A percentile compares a stretch with the other conserved stretches of the same genome.
phyloP scores from a whole-genome alignment of 495 filamentous ascomycete species.

The Venustampulla echinocandica region DNA sequence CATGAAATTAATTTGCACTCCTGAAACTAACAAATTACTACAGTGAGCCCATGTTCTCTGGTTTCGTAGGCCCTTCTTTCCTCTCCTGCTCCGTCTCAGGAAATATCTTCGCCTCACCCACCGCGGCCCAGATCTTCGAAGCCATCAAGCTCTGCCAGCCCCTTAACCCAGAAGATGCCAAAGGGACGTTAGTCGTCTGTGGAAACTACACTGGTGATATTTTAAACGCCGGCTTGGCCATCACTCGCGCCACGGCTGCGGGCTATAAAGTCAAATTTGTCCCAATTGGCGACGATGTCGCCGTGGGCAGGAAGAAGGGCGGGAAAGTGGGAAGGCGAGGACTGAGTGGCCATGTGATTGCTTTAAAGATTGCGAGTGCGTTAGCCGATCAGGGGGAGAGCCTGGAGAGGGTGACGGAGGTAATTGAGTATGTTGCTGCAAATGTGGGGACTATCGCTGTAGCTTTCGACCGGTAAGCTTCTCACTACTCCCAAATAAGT shows the following conservation, averaged over 20 bases:
- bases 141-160: slow-evolving; percentile 37
- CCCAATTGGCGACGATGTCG: slow-evolving; percentile 53
- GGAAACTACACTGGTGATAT: slow-evolving; percentile 60
- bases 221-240: slow-evolving; percentile 53
- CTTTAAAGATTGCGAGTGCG: slow-evolving; percentile 18
- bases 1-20: too few relatives aligned
- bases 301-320: slow-evolving; percentile 45
- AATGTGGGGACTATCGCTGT: slow-evolving; percentile 20
- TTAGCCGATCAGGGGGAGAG: slow-evolving; percentile 17
- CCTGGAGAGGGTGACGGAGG: slow-evolving; percentile 11
- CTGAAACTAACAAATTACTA: background rate
- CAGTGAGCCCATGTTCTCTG: slow-evolving; percentile 53
- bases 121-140: slow-evolving; percentile 52
- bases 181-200: slow-evolving; percentile 50
- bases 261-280: slow-evolving; percentile 48
- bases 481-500: slow-evolving; percentile 3
- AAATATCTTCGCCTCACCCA: slow-evolving; percentile 54
- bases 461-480: slow-evolving; percentile 19
- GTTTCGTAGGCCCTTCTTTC: slow-evolving; percentile 54
- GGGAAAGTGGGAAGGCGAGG: slow-evolving; percentile 50
- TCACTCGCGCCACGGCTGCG: slow-evolving; percentile 49
- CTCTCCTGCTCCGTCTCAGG: slow-evolving; percentile 49
- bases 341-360: slow-evolving; percentile 40
- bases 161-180: slow-evolving; percentile 36
- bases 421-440: slow-evolving; percentile 17